A percentile compares a stretch with the other conserved stretches of the same genome.
Conservation (phyloP, 2,329 filamentous ascomycete genomes). For the Talaromyces sp. region DNA sequence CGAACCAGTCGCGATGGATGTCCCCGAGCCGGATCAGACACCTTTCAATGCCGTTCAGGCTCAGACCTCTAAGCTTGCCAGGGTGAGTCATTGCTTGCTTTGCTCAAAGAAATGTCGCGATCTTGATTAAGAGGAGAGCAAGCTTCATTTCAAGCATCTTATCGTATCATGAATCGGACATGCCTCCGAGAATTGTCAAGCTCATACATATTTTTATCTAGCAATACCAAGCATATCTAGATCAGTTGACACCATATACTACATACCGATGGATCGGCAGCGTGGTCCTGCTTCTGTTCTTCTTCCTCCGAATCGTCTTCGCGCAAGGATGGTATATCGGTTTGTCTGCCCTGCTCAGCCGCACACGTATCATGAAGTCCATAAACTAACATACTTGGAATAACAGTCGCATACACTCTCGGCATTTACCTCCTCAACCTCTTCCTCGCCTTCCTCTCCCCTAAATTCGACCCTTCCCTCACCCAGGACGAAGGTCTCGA, state of each 20-base stretch:
- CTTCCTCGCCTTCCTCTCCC: constrained; percentile 96
- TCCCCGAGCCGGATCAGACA: constrained; percentile 79
- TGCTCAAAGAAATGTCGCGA: background rate
- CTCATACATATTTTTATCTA: constrained; percentile 38
- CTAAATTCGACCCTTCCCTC: constrained; percentile 97
- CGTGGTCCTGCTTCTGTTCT: constrained; percentile 68
- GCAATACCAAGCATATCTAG: constrained; percentile 92
- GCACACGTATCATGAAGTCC: background rate
- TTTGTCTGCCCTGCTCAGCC: constrained; percentile 42
- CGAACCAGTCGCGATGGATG: constrained; percentile 64
- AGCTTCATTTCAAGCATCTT: background rate
- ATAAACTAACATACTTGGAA: background rate
- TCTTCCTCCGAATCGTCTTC: constrained; percentile 83
- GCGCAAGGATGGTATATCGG: constrained; percentile 99
- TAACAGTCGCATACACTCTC: constrained; percentile 85
- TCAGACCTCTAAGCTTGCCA: constrained; percentile 60
- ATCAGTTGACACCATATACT: constrained; percentile 86
- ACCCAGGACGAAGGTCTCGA: constrained; percentile 96
- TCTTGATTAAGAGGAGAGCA: background rate
- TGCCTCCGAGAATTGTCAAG: background rate
- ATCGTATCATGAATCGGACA: background rate
- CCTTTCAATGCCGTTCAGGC: constrained; percentile 86
- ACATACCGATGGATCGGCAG: constrained; percentile 88
- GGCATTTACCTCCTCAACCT: constrained; percentile 99
- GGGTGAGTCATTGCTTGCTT: constrained; percentile 31